These are phyloP conservation scores for Eutypa lata DNA, from an alignment of 2,329 filamentous ascomycete genomes.

Conservation along the genomic window DNA sequence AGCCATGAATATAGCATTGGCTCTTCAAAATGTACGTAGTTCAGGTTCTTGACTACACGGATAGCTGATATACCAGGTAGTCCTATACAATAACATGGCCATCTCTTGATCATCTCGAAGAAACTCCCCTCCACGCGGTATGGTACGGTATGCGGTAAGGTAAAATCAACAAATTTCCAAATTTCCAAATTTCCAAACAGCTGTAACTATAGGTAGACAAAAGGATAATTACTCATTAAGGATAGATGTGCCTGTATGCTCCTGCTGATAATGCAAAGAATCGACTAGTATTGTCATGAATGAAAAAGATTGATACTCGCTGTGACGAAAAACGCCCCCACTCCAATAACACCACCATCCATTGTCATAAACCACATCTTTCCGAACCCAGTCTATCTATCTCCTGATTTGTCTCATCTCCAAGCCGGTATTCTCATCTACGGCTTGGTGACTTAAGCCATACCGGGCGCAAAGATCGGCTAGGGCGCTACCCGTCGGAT, in stretches of 20 bases:
- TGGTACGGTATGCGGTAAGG: no score
- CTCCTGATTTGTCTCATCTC: constrained; percentile 28
- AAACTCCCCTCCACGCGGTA: no score
- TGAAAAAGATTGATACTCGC: neutral
- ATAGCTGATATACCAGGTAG: no score
- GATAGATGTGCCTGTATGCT: neutral
- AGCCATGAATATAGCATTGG: no score
- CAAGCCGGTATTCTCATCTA: constrained; percentile 18
- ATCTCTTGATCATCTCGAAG: no score
- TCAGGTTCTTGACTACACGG: no score
- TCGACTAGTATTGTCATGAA: no score
- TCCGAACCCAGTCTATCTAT: constrained; percentile 7
- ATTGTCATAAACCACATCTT: constrained; percentile 7
- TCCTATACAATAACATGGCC: no score
- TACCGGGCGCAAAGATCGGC: constrained; percentile 48
- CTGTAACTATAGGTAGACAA: no score
- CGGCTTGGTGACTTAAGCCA: constrained; percentile 25
- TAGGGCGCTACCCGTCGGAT: constrained; percentile 62
- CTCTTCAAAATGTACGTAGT: no score
- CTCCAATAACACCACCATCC: constrained; percentile 8
- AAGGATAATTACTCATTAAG: neutral
- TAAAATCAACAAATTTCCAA: no score
- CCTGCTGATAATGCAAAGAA: neutral
- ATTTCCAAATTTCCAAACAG: no score
- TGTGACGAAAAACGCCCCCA: neutral